A percentile compares a stretch with the other conserved stretches of the same genome.
phyloP scores from a whole-genome alignment of 1,284 basidiomycete genomes.

The Puccinia triticina region DNA sequence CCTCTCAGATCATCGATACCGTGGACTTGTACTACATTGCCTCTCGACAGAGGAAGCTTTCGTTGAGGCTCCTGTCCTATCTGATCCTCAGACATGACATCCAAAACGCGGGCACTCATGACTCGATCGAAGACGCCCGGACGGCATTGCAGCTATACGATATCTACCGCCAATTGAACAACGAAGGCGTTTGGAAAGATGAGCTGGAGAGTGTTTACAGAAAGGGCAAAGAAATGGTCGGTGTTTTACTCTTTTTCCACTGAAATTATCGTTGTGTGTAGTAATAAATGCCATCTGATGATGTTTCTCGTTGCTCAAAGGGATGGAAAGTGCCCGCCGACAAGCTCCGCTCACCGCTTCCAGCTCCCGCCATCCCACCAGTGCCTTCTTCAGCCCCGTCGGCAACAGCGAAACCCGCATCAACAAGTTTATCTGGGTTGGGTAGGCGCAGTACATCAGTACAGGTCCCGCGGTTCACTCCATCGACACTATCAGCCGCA shows the following conservation, averaged over 20 bases:
- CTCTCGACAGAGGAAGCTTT: slow-evolving; percentile 79
- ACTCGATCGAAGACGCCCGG: slow-evolving; percentile 88
- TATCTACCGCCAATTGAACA: slow-evolving; percentile 77
- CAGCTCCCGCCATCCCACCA: slow-evolving; percentile 20
- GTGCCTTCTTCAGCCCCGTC: neutral
- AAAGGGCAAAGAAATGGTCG: slow-evolving; percentile 61
- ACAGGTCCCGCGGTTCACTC: slow-evolving; percentile 8
- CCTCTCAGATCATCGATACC: slow-evolving; percentile 92
- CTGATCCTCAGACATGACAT: slow-evolving; percentile 87
- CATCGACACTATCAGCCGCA: slow-evolving; percentile 22
- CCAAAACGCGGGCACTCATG: slow-evolving; percentile 82
- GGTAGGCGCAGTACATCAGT: neutral
- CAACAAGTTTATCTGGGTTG: neutral
- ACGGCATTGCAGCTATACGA: slow-evolving; percentile 86
- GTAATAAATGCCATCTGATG: neutral
- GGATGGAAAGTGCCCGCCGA: slow-evolving; percentile 46
- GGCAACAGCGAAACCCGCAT: neutral
- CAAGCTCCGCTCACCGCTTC: slow-evolving; percentile 20
- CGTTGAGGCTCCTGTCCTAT: slow-evolving; percentile 92
- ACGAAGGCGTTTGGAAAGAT: slow-evolving; percentile 76
- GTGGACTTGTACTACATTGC: slow-evolving; percentile 89
- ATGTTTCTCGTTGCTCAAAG: neutral
- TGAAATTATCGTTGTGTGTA: neutral
- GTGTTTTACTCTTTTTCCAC: neutral
- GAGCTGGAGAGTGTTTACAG: slow-evolving; percentile 75